Conservation (phyloP, 371 early-diverging fungal genomes). For the Syncephalastrum sp. region DNA sequence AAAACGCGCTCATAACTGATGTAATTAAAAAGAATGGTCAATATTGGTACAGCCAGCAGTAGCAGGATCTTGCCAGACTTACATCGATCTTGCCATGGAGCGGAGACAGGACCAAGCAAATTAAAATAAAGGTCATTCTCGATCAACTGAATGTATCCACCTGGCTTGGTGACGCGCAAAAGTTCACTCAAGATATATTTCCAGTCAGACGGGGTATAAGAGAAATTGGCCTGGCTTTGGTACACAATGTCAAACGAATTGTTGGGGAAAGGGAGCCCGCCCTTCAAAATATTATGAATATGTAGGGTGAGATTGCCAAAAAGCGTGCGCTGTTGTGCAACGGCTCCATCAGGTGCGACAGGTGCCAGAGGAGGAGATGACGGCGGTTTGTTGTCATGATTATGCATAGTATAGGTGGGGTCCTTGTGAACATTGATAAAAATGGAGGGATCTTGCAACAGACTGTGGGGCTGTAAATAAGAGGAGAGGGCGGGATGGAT, state of each 20-base stretch:
- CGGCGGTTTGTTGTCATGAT: too few relatives aligned
- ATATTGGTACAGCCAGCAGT: neutral
- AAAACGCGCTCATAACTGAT: slow-evolving; percentile 13
- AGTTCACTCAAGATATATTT: too few relatives aligned
- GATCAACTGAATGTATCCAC: slow-evolving; percentile 10
- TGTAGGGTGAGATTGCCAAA: slow-evolving; percentile 29
- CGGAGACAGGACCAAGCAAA: slow-evolving; percentile 5
- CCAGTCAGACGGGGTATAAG: too few relatives aligned
- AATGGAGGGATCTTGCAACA: too few relatives aligned
- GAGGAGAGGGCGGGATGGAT: slow-evolving; percentile 14
- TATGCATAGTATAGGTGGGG: too few relatives aligned
- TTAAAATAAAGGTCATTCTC: slow-evolving; percentile 7
- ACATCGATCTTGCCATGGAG: slow-evolving; percentile 4
- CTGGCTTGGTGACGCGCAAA: too few relatives aligned
- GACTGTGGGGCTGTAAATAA: too few relatives aligned
- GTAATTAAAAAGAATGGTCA: neutral
- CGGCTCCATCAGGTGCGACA: too few relatives aligned
- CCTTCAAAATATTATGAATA: slow-evolving; percentile 14
- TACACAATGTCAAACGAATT: too few relatives aligned
- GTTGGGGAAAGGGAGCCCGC: slow-evolving; percentile 5
- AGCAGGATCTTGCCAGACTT: neutral
- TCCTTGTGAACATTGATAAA: too few relatives aligned
- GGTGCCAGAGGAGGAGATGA: too few relatives aligned
- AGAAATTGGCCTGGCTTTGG: too few relatives aligned
- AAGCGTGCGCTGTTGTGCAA: neutral